Percentiles rank a stretch among this genome's conserved stretches.
Conservation (phyloP, 768 basidiomycete genomes). For the Tulasnella sp. region DNA sequence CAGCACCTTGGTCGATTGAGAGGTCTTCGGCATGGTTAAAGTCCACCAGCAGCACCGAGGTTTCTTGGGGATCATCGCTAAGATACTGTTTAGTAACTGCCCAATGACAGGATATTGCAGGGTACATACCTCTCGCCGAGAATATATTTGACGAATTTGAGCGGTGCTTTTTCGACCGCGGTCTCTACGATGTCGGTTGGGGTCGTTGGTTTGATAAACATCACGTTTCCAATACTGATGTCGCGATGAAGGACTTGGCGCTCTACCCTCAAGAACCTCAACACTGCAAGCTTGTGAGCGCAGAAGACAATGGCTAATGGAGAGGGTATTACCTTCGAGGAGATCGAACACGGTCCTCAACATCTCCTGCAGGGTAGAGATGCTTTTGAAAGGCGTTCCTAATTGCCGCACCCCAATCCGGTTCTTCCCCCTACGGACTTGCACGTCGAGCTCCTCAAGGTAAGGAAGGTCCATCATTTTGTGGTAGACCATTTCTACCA, state of each 20-base stretch:
- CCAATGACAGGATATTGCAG: not conserved
- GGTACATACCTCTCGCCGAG: not conserved
- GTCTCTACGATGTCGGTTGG: not conserved
- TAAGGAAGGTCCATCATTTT: not conserved
- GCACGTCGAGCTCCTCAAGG: not conserved
- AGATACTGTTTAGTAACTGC: not conserved
- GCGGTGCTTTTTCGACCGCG: not conserved
- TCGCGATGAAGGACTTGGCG: constrained; percentile 3
- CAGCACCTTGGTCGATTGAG: not conserved
- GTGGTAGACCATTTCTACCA: not conserved
- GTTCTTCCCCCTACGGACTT: not conserved
- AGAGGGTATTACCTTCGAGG: not conserved
- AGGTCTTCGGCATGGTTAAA: not conserved
- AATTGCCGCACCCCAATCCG: not conserved
- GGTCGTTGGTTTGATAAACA: not conserved
- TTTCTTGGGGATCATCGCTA: not conserved
- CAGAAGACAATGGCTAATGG: not conserved
- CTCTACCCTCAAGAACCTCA: not conserved
- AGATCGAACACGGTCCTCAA: not conserved
- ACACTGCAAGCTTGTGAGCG: not conserved
- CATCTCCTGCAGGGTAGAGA: not conserved
- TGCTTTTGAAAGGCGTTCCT: not conserved
- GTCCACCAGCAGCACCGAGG: not conserved
- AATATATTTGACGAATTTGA: not conserved
- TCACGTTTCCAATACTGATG: not conserved